Evolutionary conservation across 176 grass and related monocot genomes (phyloP).

Genomic region (Phoenix dactylifera): DNA sequence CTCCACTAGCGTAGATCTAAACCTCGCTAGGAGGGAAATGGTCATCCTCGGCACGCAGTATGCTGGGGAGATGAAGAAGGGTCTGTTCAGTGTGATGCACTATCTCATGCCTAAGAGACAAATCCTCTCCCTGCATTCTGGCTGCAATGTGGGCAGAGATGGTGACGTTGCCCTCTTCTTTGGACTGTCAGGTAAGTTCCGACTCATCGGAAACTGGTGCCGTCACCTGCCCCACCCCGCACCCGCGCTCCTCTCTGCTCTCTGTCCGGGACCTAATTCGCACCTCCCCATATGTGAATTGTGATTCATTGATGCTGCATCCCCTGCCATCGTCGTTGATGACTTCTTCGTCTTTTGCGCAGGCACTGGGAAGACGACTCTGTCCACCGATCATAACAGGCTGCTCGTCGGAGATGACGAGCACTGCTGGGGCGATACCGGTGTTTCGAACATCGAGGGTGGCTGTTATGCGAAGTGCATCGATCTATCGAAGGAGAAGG

Average conservation of each 20-base stretch:
- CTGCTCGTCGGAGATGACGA: constrained; percentile 86
- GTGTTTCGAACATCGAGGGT: constrained; percentile 95
- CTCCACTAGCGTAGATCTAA: constrained; percentile 90
- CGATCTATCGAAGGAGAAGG: constrained; percentile 71
- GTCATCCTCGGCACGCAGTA: constrained; percentile 99
- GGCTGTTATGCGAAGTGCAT: constrained; percentile 98
- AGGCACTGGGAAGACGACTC: constrained; percentile 94
- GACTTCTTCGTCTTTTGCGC: neutral
- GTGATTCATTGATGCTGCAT: neutral
- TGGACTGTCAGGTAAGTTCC: constrained; percentile 83
- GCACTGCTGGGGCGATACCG: constrained; percentile 89
- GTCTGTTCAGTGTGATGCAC: constrained; percentile 97
- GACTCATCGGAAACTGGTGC: constrained; percentile 28
- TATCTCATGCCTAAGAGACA: constrained; percentile 96
- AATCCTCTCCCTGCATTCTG: constrained; percentile 94
- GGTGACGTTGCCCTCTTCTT: constrained; percentile 99
- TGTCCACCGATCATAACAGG: constrained; percentile 90
- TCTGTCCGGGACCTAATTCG: neutral
- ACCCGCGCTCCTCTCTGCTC: constrained; percentile 21
- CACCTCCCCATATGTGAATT: neutral
- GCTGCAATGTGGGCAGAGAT: constrained; percentile 90
- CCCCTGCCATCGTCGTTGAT: neutral
- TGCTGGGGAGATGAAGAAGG: constrained; percentile 99
- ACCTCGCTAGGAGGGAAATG: constrained; percentile 94
- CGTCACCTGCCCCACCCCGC: constrained; percentile 55